Conservation (phyloP, 2,329 filamentous ascomycete species). For the Alternaria metachromatica region DNA sequence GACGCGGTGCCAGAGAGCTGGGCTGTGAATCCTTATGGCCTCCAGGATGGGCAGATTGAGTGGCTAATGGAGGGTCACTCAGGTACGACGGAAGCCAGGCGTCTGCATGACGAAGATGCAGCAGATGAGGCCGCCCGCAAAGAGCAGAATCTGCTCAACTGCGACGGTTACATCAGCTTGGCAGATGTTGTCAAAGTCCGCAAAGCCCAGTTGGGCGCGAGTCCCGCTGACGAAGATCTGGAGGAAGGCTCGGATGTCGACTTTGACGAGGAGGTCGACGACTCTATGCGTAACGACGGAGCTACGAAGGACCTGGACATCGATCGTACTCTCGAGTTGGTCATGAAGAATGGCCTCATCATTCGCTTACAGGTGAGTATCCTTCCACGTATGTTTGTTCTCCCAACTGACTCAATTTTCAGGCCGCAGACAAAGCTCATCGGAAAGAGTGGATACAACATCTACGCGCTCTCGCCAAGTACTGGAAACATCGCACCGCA, state of each 20-base stretch:
- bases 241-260: constrained; percentile 62
- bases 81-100: constrained; percentile 53
- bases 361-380: constrained; percentile 66
- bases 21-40: constrained; percentile 66
- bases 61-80: constrained; percentile 60
- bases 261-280: constrained; percentile 58
- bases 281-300: constrained; percentile 60
- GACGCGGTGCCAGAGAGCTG: constrained; percentile 67
- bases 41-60: constrained; percentile 60
- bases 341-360: constrained; percentile 66
- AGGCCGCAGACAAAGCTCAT: constrained; percentile 62
- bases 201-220: constrained; percentile 59
- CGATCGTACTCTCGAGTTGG: constrained; percentile 66
- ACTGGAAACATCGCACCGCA: constrained; percentile 66
- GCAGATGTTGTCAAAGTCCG: constrained; percentile 64
- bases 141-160: constrained; percentile 62
- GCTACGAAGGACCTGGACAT: constrained; percentile 61
- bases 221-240: constrained; percentile 60
- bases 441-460: constrained; percentile 68
- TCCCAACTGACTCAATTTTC: too few relatives aligned
- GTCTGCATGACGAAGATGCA: constrained; percentile 64
- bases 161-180: constrained; percentile 71
- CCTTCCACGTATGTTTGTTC: too few relatives aligned
- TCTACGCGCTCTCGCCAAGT: constrained; percentile 62
- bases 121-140: constrained; percentile 65